A percentile compares a stretch with the other conserved stretches of the same genome.
Evolutionary conservation across 169 alveolate genomes (phyloP).

Genomic region (Plasmodium billcollinsi): DNA sequence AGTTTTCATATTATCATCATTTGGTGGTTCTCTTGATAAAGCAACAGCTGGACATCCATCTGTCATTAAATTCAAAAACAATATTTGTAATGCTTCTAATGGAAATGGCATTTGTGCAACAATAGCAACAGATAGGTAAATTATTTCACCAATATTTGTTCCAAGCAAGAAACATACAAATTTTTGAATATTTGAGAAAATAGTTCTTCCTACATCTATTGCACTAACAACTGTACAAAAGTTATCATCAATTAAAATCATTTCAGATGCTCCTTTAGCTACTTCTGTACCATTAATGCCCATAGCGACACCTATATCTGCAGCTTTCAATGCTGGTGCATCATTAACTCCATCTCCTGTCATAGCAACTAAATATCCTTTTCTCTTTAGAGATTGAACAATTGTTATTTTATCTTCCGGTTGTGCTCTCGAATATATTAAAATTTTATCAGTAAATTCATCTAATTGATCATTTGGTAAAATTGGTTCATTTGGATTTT

Average conservation of each 20-base stretch:
- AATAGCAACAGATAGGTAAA: slow-evolving; percentile 89
- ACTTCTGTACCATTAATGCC: slow-evolving; percentile 99
- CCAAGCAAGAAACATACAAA: slow-evolving; percentile 95
- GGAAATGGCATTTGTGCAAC: slow-evolving; percentile 91
- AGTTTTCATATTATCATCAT: slow-evolving; percentile 89
- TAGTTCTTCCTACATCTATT: slow-evolving; percentile 98
- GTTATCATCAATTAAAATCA: slow-evolving; percentile 99
- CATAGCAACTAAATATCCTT: slow-evolving; percentile 95
- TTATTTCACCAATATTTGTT: slow-evolving; percentile 93
- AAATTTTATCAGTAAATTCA: slow-evolving; percentile 81
- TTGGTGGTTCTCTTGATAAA: slow-evolving; percentile 93
- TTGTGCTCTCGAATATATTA: slow-evolving; percentile 91
- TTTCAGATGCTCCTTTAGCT: slow-evolving; percentile 99
- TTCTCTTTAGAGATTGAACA: slow-evolving; percentile 91
- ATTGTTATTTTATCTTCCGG: slow-evolving; percentile 94
- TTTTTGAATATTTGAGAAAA: slow-evolving; percentile 94
- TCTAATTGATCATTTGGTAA: slow-evolving; percentile 88
- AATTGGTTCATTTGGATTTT: slow-evolving; percentile 83
- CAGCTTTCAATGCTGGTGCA: slow-evolving; percentile 99
- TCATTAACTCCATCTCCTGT: slow-evolving; percentile 99
- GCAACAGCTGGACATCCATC: slow-evolving; percentile 97
- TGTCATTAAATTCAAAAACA: slow-evolving; percentile 92
- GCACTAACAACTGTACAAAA: slow-evolving; percentile 99
- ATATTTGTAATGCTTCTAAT: slow-evolving; percentile 92
- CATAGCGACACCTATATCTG: slow-evolving; percentile 99